These are phyloP conservation scores for Paraphoma chrysanthemicola DNA, from an alignment of 2,329 filamentous ascomycete species.

Conservation along the genomic window DNA sequence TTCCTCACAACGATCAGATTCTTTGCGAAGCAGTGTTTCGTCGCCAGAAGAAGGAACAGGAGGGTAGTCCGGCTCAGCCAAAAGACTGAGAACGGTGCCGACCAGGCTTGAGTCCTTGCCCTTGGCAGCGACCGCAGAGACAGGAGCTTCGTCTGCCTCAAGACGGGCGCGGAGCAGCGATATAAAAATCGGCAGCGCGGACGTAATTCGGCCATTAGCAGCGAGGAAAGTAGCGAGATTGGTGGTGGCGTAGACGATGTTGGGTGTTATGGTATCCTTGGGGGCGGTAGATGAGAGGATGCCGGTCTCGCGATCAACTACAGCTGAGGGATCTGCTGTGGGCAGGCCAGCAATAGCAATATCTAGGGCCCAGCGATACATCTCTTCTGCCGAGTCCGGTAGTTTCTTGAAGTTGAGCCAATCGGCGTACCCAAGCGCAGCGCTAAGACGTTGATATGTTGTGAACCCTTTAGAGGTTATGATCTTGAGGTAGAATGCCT, in stretches of 20 bases:
- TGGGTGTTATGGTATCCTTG: slow-evolving; percentile 65
- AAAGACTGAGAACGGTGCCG: slow-evolving; percentile 36
- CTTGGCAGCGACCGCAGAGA: slow-evolving; percentile 3
- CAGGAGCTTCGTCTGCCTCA: slow-evolving; percentile 55
- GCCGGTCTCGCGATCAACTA: slow-evolving; percentile 69
- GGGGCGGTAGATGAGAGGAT: slow-evolving; percentile 64
- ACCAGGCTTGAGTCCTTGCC: slow-evolving; percentile 32
- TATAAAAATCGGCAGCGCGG: slow-evolving; percentile 82
- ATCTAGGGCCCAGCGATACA: slow-evolving; percentile 78
- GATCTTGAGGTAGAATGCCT: slow-evolving; percentile 81
- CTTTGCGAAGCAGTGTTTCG: slow-evolving; percentile 67
- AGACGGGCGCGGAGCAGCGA: slow-evolving; percentile 83
- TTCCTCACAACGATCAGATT: slow-evolving; percentile 78
- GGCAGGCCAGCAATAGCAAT: slow-evolving; percentile 69
- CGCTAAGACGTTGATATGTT: slow-evolving; percentile 78
- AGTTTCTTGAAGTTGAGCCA: slow-evolving; percentile 82
- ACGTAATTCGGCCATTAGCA: slow-evolving; percentile 67
- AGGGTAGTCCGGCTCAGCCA: slow-evolving; percentile 69
- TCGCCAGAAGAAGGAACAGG: slow-evolving; percentile 74
- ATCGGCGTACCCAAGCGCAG: slow-evolving; percentile 81
- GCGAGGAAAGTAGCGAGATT: slow-evolving; percentile 81
- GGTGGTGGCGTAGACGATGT: slow-evolving; percentile 77
- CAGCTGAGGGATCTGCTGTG: slow-evolving; percentile 47
- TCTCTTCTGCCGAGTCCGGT: slow-evolving; percentile 69
- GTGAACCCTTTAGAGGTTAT: slow-evolving; percentile 81